Evolutionary conservation across 2,329 filamentous ascomycete species (phyloP).

Genomic region (Teratosphaeria destructans): DNA sequence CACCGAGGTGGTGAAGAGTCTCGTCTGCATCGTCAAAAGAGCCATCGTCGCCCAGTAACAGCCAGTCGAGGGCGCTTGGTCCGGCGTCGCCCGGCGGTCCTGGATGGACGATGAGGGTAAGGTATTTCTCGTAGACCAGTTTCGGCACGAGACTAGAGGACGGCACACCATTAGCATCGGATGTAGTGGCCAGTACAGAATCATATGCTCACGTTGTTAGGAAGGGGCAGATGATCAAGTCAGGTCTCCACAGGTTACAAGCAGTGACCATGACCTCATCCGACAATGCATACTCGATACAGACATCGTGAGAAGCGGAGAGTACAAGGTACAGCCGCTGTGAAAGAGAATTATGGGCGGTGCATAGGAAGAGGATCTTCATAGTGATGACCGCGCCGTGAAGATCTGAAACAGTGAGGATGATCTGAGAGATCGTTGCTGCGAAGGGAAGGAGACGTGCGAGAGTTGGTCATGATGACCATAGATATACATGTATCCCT

Average conservation of each 20-base stretch:
- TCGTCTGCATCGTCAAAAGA: conserved; percentile 21
- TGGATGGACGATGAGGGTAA: conserved; percentile 31
- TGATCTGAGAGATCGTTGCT: background rate
- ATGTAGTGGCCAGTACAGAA: background rate
- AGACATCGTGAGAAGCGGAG: conserved; percentile 28
- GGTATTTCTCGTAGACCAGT: conserved; percentile 26
- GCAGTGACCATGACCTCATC: conserved; percentile 29
- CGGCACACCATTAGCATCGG: background rate
- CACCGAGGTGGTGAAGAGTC: conserved; percentile 20
- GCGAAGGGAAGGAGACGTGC: background rate
- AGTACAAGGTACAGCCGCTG: conserved; percentile 31
- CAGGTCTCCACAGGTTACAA: conserved; percentile 27
- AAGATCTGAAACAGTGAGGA: background rate
- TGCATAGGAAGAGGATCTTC: conserved; percentile 36
- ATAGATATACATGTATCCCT: background rate
- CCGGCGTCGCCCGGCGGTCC: conserved; percentile 35
- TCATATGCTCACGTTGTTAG: conserved; percentile 21
- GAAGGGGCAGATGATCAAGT: conserved; percentile 36
- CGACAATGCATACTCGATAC: conserved; percentile 30
- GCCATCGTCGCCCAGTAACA: conserved; percentile 35
- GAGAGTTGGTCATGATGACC: background rate
- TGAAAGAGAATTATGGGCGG: conserved; percentile 36
- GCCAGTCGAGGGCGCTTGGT: conserved; percentile 34
- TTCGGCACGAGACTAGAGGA: conserved; percentile 22
- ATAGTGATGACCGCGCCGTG: conserved; percentile 12